Conservation (phyloP, 73 alveolate species). For the Stentor roeselii region DNA sequence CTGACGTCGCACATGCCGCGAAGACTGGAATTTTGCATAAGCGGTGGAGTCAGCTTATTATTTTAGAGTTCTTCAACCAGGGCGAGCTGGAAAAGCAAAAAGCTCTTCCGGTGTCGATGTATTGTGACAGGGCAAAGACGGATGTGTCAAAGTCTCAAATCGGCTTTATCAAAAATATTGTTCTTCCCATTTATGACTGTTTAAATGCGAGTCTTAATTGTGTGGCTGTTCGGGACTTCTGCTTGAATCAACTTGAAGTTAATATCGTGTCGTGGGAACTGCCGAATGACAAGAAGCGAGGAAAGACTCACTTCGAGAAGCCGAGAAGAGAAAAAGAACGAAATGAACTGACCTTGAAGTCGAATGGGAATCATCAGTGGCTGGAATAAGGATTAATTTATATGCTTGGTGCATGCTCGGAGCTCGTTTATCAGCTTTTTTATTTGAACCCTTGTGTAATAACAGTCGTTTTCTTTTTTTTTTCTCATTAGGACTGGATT, state of each 20-base stretch:
- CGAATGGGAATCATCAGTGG: slow-evolving; percentile 17
- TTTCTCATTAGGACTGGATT: too few relatives aligned
- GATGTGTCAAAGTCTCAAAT: slow-evolving; percentile 13
- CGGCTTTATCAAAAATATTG: slow-evolving; percentile 30
- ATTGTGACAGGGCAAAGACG: slow-evolving; percentile 25
- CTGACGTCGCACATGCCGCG: slow-evolving; percentile 27
- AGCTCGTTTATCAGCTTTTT: too few relatives aligned
- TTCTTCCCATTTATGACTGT: slow-evolving; percentile 20
- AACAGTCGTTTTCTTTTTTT: too few relatives aligned
- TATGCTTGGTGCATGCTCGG: too few relatives aligned
- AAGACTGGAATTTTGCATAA: slow-evolving; percentile 10
- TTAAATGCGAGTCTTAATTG: slow-evolving; percentile 6
- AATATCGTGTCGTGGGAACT: slow-evolving; percentile 24
- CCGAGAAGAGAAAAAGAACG: neutral
- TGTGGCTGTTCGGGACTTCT: neutral
- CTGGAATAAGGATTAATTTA: too few relatives aligned
- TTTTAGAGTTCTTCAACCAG: slow-evolving; percentile 29
- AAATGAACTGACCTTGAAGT: too few relatives aligned
- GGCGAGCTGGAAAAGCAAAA: slow-evolving; percentile 26
- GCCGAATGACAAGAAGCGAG: neutral
- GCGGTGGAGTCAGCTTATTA: neutral
- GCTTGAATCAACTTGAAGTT: slow-evolving; percentile 14
- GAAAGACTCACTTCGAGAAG: neutral
- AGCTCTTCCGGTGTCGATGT: slow-evolving; percentile 22
- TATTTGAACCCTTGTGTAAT: too few relatives aligned